Percentiles rank a stretch among this genome's conserved stretches.
phyloP scores from a whole-genome alignment of 352 stramenopile species.

The Phytophthora foliorum region DNA sequence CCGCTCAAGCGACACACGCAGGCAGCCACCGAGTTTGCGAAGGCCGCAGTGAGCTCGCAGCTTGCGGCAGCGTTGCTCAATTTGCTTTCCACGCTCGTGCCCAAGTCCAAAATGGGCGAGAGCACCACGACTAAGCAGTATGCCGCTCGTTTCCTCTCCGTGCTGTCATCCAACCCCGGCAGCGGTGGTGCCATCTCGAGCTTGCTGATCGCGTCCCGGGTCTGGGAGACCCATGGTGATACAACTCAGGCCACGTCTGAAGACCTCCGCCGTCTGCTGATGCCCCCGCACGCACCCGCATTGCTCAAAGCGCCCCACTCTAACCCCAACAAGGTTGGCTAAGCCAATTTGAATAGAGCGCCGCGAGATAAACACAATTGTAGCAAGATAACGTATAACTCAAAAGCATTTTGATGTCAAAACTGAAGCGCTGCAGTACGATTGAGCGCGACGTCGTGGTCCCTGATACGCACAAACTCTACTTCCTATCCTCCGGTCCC shows the following conservation, averaged over 20 bases:
- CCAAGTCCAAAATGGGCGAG: slow-evolving; percentile 84
- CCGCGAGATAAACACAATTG: slow-evolving; percentile 22
- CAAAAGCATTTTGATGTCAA: slow-evolving; percentile 29
- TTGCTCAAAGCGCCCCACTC: slow-evolving; percentile 84
- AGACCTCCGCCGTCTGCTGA: slow-evolving; percentile 80
- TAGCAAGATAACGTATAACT: slow-evolving; percentile 34
- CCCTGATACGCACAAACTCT: slow-evolving; percentile 7
- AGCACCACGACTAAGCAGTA: slow-evolving; percentile 87
- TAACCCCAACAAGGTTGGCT: slow-evolving; percentile 90
- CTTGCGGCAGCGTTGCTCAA: slow-evolving; percentile 86
- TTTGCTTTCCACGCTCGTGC: slow-evolving; percentile 80
- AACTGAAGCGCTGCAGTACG: slow-evolving; percentile 2
- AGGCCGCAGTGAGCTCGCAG: slow-evolving; percentile 80
- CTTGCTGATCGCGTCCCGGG: slow-evolving; percentile 77
- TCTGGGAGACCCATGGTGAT: slow-evolving; percentile 87
- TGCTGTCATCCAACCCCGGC: slow-evolving; percentile 86
- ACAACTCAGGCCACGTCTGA: slow-evolving; percentile 84
- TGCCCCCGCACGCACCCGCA: slow-evolving; percentile 75
- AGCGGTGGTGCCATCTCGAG: slow-evolving; percentile 87
- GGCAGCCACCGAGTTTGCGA: slow-evolving; percentile 86
- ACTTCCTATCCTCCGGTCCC: slow-evolving; percentile 38
- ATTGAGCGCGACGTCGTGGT: not conserved
- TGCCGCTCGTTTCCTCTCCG: slow-evolving; percentile 82
- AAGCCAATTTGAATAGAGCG: slow-evolving; percentile 44
- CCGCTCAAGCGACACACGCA: slow-evolving; percentile 89